phyloP scores from a whole-genome alignment of 2,329 filamentous ascomycete species.

The Xylariaceae sp. region DNA sequence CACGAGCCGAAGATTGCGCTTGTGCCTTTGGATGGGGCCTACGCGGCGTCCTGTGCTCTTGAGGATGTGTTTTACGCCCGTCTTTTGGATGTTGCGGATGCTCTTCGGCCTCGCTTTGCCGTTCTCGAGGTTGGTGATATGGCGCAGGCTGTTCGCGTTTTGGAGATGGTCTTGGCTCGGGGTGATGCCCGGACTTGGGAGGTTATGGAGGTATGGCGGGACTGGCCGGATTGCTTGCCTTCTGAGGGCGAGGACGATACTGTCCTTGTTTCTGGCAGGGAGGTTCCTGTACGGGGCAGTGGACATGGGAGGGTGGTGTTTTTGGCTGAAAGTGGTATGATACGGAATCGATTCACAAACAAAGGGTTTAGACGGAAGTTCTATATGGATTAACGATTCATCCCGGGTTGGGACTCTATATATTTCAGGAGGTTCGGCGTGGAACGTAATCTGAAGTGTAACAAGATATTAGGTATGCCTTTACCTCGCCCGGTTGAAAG shows the following conservation, averaged over 20 bases:
- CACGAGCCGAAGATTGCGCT: constrained; percentile 79
- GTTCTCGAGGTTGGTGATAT: constrained; percentile 70
- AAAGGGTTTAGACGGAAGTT: constrained; percentile 7
- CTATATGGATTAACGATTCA: not conserved
- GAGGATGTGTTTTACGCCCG: constrained; percentile 64
- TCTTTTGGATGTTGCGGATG: constrained; percentile 53
- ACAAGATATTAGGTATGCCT: not conserved
- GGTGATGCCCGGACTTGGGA: constrained; percentile 29
- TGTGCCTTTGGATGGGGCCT: constrained; percentile 45
- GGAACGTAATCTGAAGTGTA: not conserved
- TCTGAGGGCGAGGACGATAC: constrained; percentile 27
- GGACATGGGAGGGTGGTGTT: constrained; percentile 48
- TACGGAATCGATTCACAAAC: constrained; percentile 8
- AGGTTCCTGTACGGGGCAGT: constrained; percentile 42
- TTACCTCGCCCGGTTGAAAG: not conserved
- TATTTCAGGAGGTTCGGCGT: not conserved
- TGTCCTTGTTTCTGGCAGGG: constrained; percentile 24
- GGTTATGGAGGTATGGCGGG: constrained; percentile 66
- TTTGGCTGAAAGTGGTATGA: constrained; percentile 13
- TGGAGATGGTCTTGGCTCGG: constrained; percentile 40
- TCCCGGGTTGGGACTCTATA: not conserved
- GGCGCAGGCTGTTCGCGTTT: constrained; percentile 63
- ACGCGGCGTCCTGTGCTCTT: constrained; percentile 16
- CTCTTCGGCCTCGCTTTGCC: constrained; percentile 50
- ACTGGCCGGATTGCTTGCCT: constrained; percentile 51